Evolutionary conservation across 805 yeast genomes (phyloP).

Genomic region (Myxozyma neglecta): DNA sequence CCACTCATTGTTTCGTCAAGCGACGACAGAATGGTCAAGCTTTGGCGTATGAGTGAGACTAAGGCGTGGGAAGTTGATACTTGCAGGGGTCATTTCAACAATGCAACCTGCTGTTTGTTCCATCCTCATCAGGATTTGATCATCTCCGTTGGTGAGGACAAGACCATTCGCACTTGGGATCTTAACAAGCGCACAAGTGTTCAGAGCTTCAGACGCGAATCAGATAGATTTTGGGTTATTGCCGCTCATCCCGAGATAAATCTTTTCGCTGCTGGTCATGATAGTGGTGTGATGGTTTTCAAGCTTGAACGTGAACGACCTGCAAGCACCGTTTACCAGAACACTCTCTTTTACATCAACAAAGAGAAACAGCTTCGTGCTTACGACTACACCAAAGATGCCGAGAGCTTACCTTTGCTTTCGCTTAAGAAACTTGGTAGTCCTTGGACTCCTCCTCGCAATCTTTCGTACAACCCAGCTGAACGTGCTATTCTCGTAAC

Average conservation of each 20-base stretch:
- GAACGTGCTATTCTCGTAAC: conserved; percentile 85
- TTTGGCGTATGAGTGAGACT: conserved; percentile 97
- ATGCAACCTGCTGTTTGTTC: conserved; percentile 83
- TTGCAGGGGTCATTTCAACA: conserved; percentile 95
- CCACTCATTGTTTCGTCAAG: conserved; percentile 94
- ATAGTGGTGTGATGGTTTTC: conserved; percentile 96
- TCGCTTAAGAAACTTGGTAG: conserved; percentile 82
- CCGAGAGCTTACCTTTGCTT: conserved; percentile 71
- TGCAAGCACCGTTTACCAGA: conserved; percentile 72
- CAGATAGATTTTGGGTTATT: conserved; percentile 91
- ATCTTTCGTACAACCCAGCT: conserved; percentile 86
- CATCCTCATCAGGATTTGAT: conserved; percentile 93
- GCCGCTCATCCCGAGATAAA: conserved; percentile 88
- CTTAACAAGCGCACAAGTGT: conserved; percentile 89
- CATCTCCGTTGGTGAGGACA: conserved; percentile 92
- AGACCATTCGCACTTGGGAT: conserved; percentile 96
- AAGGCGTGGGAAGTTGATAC: conserved; percentile 99
- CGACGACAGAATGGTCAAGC: conserved; percentile 90
- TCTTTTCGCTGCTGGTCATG: conserved; percentile 91
- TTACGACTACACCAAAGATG: conserved; percentile 65
- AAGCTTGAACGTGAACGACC: conserved; percentile 97
- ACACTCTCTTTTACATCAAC: conserved; percentile 72
- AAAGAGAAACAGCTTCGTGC: conserved; percentile 82
- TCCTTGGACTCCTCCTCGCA: conserved; percentile 81
- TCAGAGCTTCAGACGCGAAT: conserved; percentile 89